Evolutionary conservation across 139 green algal species (phyloP), one percentile per base, ranked within the genome.

Genomic region (Asterochloris sp.): DNA sequence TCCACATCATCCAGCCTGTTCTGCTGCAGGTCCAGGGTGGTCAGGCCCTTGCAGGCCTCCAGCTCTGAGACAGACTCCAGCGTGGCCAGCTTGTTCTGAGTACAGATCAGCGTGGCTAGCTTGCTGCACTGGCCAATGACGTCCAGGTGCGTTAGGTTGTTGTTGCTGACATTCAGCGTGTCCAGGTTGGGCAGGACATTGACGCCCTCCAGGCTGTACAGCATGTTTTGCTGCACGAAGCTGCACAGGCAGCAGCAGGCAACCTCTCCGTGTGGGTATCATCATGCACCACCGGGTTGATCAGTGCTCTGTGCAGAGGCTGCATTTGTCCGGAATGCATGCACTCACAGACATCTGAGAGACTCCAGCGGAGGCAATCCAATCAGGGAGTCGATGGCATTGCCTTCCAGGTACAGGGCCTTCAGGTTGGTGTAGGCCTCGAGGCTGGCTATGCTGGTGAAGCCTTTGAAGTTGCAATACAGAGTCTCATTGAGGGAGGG

Each of bases 371-470:
- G 26, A 17, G 94, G 92, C 67, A 98, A 81, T 16, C 91, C 93
- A 2, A 92, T 83, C n/a, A 97, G 79, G 17, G 75, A 90, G 26
- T 93, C 87, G 54, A 98, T 74, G 0, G 91, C 91, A 80, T 98
- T 98, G 68, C 93, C 91, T 69, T 98, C 94, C 23, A 98, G 83
- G 83, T 97, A 98, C 12, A 98, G 81, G 0, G 94, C 89, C 28
- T 91, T 91, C n/a, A 98, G 76, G 60, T 86, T 85, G 0, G 81
- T 88, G 86, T 98, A 98, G 6, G 89, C 85, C 74, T 97, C 94
- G 19, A 98, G 81, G 16, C 74, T 61, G 0, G 84, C 82, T 26
- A 98, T 92, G 0, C 54, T 76, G 0, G 74, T 82, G 80, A 98
- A 98, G n/a, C 95, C 95, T 80, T 95, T 91, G 81, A 92, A 94